Base-by-base conservation (phyloP, 306 rosid species). In the Canavalia gladiata region DNA sequence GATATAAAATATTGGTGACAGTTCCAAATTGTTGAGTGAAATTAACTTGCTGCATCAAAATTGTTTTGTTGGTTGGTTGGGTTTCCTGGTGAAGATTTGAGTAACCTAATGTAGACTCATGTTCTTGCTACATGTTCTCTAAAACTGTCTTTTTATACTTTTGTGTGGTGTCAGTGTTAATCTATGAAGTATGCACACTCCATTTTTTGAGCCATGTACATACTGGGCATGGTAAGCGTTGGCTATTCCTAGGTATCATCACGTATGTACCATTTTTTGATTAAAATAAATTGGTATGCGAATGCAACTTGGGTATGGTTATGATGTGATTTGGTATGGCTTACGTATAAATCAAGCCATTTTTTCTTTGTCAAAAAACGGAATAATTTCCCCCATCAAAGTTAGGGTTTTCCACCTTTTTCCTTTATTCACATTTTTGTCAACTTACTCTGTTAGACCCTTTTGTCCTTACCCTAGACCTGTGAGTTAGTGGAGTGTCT, bases 71-170 rank as follows among this genome's bases (percentile, higher is more conserved):
- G 33, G 29, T 28, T 70, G 68, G 28, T 41, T 76, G 59, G 60
- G 49, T 31, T 31, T 83, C 29, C 69, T 29, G 8, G 62, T 52
- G 72, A 42, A 8, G 56, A 71, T 18, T 75, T 68, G 31, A 31
- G 37, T 50, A 45, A 62, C 64, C 34, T 25, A 35, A 68, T 74
- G 58, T 5, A 28, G 37, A 63, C 46, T 45, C 47, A 35, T 68
- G 18, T 1, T n/a, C 69, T 0, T 1, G 7, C 6, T 49, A 31
- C 64, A 25, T 2, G 43, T n/a, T 62, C 49, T 51, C 54, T 59
- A 56, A 43, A 84, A 51, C 33, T 68, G 39, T 25, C 12, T 28
- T n/a, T 72, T 41, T 55, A 30, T 56, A 56, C 7, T 29, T 46
- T 37, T 29, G 29, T 29, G 31, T 60, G 54, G 39, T 42, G 72